Conservation (phyloP, 1,284 basidiomycete species). For the Pholiota adiposa region DNA sequence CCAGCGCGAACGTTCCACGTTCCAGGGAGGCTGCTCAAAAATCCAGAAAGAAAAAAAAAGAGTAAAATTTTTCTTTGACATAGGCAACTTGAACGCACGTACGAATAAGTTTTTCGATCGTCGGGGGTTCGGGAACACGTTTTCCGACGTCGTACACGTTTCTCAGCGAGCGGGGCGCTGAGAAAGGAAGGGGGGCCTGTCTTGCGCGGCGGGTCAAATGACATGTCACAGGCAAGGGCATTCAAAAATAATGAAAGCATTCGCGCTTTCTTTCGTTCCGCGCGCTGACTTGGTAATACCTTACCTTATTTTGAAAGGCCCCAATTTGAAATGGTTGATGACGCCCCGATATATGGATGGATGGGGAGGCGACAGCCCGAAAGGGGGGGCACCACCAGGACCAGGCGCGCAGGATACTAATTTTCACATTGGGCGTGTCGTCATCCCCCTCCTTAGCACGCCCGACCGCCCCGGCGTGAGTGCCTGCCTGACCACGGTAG, state of each 20-base stretch:
- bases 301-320: too few relatives aligned
- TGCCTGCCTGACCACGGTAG: neutral
- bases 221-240: neutral
- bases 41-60: neutral
- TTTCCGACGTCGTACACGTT: conserved; percentile 11
- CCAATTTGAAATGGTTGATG: too few relatives aligned
- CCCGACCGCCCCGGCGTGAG: too few relatives aligned
- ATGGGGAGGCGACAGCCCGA: too few relatives aligned
- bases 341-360: too few relatives aligned
- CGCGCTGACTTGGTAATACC: too few relatives aligned
- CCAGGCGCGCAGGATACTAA: neutral
- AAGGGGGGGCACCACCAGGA: neutral
- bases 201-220: neutral
- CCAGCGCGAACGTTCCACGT: neutral
- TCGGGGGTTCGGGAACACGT: conserved; percentile 2
- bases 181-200: too few relatives aligned
- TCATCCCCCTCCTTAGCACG: neutral
- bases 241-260: neutral
- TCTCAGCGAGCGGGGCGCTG: neutral
- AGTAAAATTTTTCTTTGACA: neutral
- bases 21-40: neutral
- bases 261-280: conserved; percentile 1
- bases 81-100: neutral
- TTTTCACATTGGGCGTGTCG: too few relatives aligned
- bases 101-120: neutral